Conservation (phyloP, 148 eudicot species). For the Oxyria digyna region DNA sequence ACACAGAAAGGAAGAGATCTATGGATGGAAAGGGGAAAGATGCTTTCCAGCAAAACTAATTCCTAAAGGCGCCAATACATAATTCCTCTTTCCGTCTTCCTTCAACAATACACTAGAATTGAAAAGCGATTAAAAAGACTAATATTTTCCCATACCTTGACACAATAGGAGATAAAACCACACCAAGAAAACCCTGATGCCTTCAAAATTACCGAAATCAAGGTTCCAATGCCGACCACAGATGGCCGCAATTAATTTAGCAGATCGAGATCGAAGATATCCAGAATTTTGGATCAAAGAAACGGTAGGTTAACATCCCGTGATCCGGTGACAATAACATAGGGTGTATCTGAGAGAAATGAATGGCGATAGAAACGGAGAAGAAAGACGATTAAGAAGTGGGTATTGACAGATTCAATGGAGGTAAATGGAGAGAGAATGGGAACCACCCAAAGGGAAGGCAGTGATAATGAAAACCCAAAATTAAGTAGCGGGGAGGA, state of each 20-base stretch:
- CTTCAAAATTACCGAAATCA: neutral
- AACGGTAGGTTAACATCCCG: neutral
- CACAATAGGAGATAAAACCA: neutral
- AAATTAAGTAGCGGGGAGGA: neutral
- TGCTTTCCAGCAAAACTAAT: neutral
- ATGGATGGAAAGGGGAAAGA: slow-evolving; percentile 1
- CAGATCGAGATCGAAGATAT: neutral
- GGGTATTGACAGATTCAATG: slow-evolving; percentile 6
- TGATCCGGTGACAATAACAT: neutral
- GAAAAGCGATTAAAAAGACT: neutral
- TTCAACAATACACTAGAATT: neutral
- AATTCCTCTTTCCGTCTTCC: neutral
- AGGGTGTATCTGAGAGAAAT: neutral
- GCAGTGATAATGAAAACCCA: neutral
- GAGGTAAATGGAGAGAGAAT: slow-evolving; percentile 5
- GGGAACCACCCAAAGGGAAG: slow-evolving; percentile 6
- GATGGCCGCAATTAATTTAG: neutral
- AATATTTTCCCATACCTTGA: neutral
- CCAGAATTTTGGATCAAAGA: neutral
- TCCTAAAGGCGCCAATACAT: neutral
- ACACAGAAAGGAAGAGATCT: slow-evolving; percentile 7
- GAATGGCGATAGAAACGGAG: slow-evolving; percentile 7
- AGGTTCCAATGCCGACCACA: slow-evolving; percentile 7
- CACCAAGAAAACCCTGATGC: slow-evolving; percentile 5
- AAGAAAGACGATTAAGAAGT: neutral